Conservation (phyloP, 331 rosid species). For the Malus hybrid region DNA sequence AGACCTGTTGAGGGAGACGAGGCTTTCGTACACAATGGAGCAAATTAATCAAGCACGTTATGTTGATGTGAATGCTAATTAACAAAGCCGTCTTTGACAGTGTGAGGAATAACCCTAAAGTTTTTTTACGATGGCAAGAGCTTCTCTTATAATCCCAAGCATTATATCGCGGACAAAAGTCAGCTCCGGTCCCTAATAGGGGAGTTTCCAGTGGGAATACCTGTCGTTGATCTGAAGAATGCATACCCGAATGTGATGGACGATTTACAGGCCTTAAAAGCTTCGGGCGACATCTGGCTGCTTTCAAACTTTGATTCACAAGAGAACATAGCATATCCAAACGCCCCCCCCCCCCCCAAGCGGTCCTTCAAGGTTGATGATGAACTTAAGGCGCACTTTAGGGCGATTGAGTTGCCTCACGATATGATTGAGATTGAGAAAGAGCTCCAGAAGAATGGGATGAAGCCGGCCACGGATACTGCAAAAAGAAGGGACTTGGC, state of each 20-base stretch:
- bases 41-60: slow-evolving; percentile 74
- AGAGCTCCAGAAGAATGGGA: slow-evolving; percentile 91
- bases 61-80: slow-evolving; percentile 54
- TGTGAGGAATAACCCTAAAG: slow-evolving; percentile 83
- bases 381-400: slow-evolving; percentile 68
- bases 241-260: slow-evolving; percentile 83
- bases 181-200: slow-evolving; percentile 65
- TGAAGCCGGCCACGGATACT: slow-evolving; percentile 93
- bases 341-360: slow-evolving; percentile 35
- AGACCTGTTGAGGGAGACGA: slow-evolving; percentile 65
- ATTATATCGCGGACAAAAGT: slow-evolving; percentile 62
- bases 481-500: slow-evolving; percentile 86
- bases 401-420: slow-evolving; percentile 71
- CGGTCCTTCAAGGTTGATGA: slow-evolving; percentile 72
- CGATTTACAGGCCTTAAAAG: slow-evolving; percentile 88
- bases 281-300: slow-evolving; percentile 81
- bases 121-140: slow-evolving; percentile 69
- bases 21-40: slow-evolving; percentile 69
- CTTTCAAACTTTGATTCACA: slow-evolving; percentile 92
- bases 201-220: slow-evolving; percentile 85
- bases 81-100: slow-evolving; percentile 87
- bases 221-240: slow-evolving; percentile 93
- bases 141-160: slow-evolving; percentile 90
- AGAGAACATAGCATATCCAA: slow-evolving; percentile 92
- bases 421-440: slow-evolving; percentile 87